Evolutionary conservation across 257 asterid genomes (phyloP).

Genomic region (Solanum sejunctum): DNA sequence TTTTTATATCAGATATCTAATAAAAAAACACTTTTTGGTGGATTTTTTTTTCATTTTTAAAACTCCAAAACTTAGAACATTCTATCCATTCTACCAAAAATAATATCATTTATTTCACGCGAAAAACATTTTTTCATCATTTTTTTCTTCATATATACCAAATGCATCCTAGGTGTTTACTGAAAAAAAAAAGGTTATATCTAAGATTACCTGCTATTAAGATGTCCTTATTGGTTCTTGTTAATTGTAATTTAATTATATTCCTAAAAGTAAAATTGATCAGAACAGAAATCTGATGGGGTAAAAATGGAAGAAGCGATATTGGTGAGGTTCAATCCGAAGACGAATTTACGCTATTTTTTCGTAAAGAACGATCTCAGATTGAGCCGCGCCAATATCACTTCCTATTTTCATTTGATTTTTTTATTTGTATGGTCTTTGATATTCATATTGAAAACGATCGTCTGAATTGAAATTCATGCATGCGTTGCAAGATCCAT

Average conservation of each 20-base stretch:
- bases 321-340: slow-evolving; percentile 98
- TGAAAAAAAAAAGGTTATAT: no score
- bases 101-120: no score
- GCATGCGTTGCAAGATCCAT: neutral
- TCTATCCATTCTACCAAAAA: no score
- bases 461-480: neutral
- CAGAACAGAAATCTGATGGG: neutral
- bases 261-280: neutral
- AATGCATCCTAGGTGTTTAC: no score
- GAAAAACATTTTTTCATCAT: no score
- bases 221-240: neutral
- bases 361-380: slow-evolving; percentile 58
- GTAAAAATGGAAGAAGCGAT: slow-evolving; percentile 32
- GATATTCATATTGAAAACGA: no score
- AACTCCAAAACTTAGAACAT: no score
- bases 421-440: accelerated
- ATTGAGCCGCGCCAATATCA: slow-evolving; percentile 99
- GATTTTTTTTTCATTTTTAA: no score
- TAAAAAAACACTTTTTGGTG: no score
- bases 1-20: no score
- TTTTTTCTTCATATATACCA: no score
- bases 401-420: neutral
- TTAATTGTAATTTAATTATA: neutral
- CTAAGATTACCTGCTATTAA: neutral
- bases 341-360: slow-evolving; percentile 36